Conservation (phyloP, 202 grass and related monocot genomes). For the Cymbopogon flexuosus region DNA sequence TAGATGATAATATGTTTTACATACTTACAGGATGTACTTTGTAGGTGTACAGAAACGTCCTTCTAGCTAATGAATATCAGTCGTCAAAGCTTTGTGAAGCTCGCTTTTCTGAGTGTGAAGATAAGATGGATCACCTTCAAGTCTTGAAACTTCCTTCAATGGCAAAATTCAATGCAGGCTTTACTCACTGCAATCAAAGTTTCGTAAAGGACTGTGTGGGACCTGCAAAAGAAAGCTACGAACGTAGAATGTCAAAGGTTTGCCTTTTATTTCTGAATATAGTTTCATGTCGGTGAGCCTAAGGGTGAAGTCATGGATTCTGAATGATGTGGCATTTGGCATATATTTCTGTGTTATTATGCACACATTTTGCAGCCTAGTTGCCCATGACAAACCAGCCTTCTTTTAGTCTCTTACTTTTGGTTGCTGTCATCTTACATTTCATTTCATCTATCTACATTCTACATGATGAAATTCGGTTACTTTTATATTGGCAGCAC, state of each 20-base stretch:
- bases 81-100: conserved; percentile 96
- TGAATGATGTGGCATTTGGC: not conserved
- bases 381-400: not conserved
- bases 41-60: conserved; percentile 85
- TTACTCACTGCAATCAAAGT: conserved; percentile 81
- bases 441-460: conserved; percentile 16
- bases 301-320: not conserved
- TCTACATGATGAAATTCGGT: not conserved
- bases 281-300: not conserved
- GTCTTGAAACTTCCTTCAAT: conserved; percentile 96
- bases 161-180: conserved; percentile 92
- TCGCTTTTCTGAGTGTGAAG: conserved; percentile 82
- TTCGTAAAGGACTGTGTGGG: conserved; percentile 79
- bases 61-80: conserved; percentile 90
- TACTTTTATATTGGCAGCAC: not conserved
- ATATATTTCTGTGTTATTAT: not conserved
- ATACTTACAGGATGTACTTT: conserved; percentile 59
- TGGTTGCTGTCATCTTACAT: not conserved
- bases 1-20: conserved; percentile 47
- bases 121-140: conserved; percentile 97
- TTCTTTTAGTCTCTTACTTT: not conserved
- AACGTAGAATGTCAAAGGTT: conserved; percentile 83
- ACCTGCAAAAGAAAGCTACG: conserved; percentile 72
- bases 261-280: conserved; percentile 10
- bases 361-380: not conserved